Percentiles rank a stretch among this genome's conserved stretches.
These are phyloP conservation scores for Exophiala lecanii-corni DNA, from an alignment of 2,329 filamentous ascomycete species.

Conservation along the genomic window DNA sequence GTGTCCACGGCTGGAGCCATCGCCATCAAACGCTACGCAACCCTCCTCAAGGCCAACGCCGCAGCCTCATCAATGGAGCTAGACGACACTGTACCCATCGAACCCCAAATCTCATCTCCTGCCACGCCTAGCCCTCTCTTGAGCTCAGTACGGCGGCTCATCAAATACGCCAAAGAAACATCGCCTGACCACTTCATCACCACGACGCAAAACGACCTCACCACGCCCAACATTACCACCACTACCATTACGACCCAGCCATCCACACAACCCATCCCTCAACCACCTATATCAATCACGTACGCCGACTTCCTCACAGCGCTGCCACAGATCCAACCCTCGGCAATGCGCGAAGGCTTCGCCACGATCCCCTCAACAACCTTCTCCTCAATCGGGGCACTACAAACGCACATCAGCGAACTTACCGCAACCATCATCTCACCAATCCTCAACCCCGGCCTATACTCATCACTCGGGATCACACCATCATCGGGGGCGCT, in stretches of 20 bases:
- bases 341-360: slow-evolving; percentile 88
- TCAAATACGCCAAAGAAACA: slow-evolving; percentile 13
- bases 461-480: slow-evolving; percentile 73
- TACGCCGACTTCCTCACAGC: slow-evolving; percentile 70
- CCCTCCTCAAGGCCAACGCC: slow-evolving; percentile 45
- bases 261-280: slow-evolving; percentile 30
- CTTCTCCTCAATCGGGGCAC: slow-evolving; percentile 86
- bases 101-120: neutral
- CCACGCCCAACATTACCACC: neutral
- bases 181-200: neutral
- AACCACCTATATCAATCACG: too few species aligned
- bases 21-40: slow-evolving; percentile 58
- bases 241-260: neutral
- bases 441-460: slow-evolving; percentile 76
- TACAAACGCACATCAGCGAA: slow-evolving; percentile 72
- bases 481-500: slow-evolving; percentile 79
- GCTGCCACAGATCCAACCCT: slow-evolving; percentile 70
- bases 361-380: slow-evolving; percentile 89
- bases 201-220: neutral
- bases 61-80: slow-evolving; percentile 50
- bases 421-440: slow-evolving; percentile 82
- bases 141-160: slow-evolving; percentile 13
- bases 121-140: slow-evolving; percentile 1
- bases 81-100: slow-evolving; percentile 33
- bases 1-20: slow-evolving; percentile 61